These are phyloP conservation scores for Grosmannia clavigera DNA, from an alignment of 2,329 filamentous ascomycete species.

Conservation along the genomic window DNA sequence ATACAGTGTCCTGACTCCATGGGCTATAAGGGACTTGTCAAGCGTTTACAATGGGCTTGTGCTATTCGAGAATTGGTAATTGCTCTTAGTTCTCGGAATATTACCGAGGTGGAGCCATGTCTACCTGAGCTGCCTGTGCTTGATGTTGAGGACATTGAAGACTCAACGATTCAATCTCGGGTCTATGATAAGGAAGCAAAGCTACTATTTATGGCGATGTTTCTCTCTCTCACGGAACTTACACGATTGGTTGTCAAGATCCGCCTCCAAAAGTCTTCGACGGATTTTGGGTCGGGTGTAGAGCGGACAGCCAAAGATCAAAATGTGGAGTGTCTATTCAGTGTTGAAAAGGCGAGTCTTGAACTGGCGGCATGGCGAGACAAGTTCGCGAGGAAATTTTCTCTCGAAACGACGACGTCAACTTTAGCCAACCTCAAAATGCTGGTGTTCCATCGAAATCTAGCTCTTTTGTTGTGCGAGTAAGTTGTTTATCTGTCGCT, in stretches of 20 bases:
- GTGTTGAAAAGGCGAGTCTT: not conserved
- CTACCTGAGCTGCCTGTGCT: not conserved
- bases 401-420: not conserved
- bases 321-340: not conserved
- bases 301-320: not conserved
- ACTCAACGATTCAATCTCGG: not conserved
- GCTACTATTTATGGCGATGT: not conserved
- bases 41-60: not conserved
- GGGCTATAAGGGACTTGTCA: not conserved
- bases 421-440: constrained; percentile 1
- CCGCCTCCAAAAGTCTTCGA: not conserved
- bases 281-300: not conserved
- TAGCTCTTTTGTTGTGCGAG: not conserved
- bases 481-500: not conserved
- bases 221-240: not conserved
- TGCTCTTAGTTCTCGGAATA: not conserved
- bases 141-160: not conserved
- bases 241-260: not conserved
- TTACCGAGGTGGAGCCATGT: not conserved
- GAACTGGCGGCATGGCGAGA: not conserved
- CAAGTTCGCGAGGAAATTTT: not conserved
- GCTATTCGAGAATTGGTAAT: not conserved
- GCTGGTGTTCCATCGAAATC: constrained; percentile 1
- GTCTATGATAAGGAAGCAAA: not conserved
- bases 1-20: not conserved